Base-by-base conservation (phyloP, 179 eudicot species). In the Patellifolia procumbens region DNA sequence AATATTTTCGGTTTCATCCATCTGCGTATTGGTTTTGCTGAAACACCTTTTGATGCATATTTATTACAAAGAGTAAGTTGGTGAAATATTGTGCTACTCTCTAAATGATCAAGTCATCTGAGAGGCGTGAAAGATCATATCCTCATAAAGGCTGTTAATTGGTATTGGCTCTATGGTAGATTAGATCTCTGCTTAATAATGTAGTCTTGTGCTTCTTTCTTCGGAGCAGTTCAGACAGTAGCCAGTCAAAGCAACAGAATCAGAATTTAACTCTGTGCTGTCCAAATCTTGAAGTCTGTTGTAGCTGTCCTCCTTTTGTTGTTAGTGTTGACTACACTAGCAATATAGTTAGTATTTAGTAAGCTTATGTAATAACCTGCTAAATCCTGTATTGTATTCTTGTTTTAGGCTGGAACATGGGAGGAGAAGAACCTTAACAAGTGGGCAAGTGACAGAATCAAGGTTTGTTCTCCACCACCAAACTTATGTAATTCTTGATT, bases 341-440 rank as follows among this genome's bases (percentile, higher is more conserved):
- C 32, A 24, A 24, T 42, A 20, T 39, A 19, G 42, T 65, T 49
- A 24, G 11, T 37, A n/a, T 35, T 53, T 32, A 16, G 68, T 10
- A 55, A 62, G n/a, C n/a, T n/a, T n/a, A n/a, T n/a, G n/a, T n/a
- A n/a, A n/a, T n/a, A 45, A 34, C 32, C 39, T 62, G 17, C 74
- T 76, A 10, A 80, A 59, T 69, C 29, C 39, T 16, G 34, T 60
- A 46, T 34, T 10, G 13, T 76, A 4, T 29, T 53, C 66, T 59
- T 81, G 73, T 53, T 79, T 28, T 68, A 94, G 97, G 99, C 99
- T 84, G 99, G 99, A 80, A 93, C 99, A 29, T 95, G 99, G 99
- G 99, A 95, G 83, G 99, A 95, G 82, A 95, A 95, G 86, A 95
- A 84, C 81, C 85, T 95, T 60, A 91, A 89, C 78, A 90, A 86